Evolutionary conservation across 179 eudicot genomes (phyloP), one percentile per base, ranked within the genome.

Genomic region (Corrigiola litoralis): DNA sequence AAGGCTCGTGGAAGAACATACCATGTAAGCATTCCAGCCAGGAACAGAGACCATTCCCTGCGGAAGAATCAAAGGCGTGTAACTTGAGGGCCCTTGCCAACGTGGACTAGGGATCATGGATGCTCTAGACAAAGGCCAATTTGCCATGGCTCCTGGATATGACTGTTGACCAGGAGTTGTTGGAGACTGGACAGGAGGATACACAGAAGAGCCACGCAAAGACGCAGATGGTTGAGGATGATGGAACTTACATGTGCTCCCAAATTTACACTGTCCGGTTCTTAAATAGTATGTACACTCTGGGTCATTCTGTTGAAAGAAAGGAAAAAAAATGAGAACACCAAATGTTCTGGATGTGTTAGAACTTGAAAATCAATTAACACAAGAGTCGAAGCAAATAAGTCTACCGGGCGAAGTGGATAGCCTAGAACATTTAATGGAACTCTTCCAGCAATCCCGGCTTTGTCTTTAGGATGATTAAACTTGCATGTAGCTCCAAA

Each of bases 401-500:
- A 60, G 31, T 80, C 23, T 74, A 95, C 99, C 90, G 86, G 89
- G 55, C 99, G 97, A 75, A 86, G 96, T 21, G 99, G 99, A 66
- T 86, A 95, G 81, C 99, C 99, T 77, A 91, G 78, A 78, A 84
- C 63, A 81, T 95, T 91, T 47, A 91, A 63, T 13, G 87, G 65
- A 67, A 90, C 97, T 79, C 86, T 81, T 83, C 94, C 99, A 77
- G 82, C 86, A 77, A 84, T 82, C 68, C 99, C 97, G 58, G 91
- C 89, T 74, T 90, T 92, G 63, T 94, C 97, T 75, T 81, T 79
- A 59, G 99, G 99, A 73, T 94, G 99, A 78, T 94, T 79, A 82
- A 90, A 94, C 79, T 94, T 94, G 88, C 99, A 94, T 11, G 95
- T 90, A 29, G 94, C 89, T 66, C 97, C 99, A 70, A 90, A 94